These are phyloP conservation scores for Globisporangium spiculum DNA, from an alignment of 352 stramenopile genomes.

Conservation along the genomic window DNA sequence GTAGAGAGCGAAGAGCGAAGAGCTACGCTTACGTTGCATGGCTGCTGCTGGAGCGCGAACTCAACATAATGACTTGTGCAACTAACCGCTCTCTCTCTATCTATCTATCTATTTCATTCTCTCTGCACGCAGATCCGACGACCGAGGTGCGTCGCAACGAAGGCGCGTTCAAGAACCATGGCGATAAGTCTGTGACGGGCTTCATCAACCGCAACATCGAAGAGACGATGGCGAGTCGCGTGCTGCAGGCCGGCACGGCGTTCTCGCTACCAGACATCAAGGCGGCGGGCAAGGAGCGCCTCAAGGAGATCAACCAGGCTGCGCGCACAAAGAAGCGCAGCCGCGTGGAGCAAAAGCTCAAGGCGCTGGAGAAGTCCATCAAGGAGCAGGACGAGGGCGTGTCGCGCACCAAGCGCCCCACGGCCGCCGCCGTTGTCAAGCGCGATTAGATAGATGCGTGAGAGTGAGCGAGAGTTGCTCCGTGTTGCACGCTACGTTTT, in stretches of 20 bases:
- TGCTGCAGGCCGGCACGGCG: constrained; percentile 66
- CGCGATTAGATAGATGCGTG: constrained; percentile 3
- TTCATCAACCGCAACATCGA: constrained; percentile 89
- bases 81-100: not conserved
- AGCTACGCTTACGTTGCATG: not conserved
- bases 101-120: not conserved
- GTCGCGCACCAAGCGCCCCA: constrained; percentile 41
- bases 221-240: constrained; percentile 82
- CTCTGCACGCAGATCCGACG: constrained; percentile 54
- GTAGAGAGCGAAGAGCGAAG: not conserved
- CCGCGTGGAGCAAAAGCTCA: constrained; percentile 79
- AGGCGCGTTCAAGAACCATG: constrained; percentile 72
- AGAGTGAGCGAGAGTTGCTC: not conserved
- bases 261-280: constrained; percentile 67
- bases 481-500: not conserved
- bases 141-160: constrained; percentile 74
- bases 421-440: constrained; percentile 37
- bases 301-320: constrained; percentile 84
- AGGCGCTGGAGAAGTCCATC: constrained; percentile 73
- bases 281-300: constrained; percentile 68
- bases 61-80: not conserved
- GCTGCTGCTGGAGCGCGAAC: not conserved
- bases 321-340: constrained; percentile 85
- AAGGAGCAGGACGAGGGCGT: constrained; percentile 73
- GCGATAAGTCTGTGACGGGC: constrained; percentile 69